Conservation (phyloP, 306 rosid species). For the barrel medic (Medicago truncatula) region MtrunA17r5.0-ANR NC_053048.1:7967501-7968000, state of each 20-base stretch:
- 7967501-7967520: slow-evolving; percentile 7
- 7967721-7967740: not conserved
- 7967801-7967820: not conserved
- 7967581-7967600: not conserved
- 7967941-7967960: too few relatives aligned
- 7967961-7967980: too few relatives aligned
- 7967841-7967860: slow-evolving; percentile 2
- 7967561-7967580: not conserved
- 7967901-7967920: too few relatives aligned
- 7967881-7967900: slow-evolving; percentile 12
- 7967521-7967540: not conserved
- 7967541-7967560: not conserved
- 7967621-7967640: too few relatives aligned
- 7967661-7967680: too few relatives aligned
- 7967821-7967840: slow-evolving; percentile 18
- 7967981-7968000: too few relatives aligned
- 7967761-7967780: not conserved
- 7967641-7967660: too few relatives aligned
- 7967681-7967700: not conserved
- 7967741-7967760: not conserved
- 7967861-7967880: slow-evolving; percentile 21
- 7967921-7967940: too few relatives aligned
- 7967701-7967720: not conserved
- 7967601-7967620: not conserved
- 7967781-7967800: not conserved